A percentile compares a stretch with the other conserved stretches of the same genome.
Evolutionary conservation across 1,284 basidiomycete species (phyloP).

Genomic region (Gymnopus androsaceus): DNA sequence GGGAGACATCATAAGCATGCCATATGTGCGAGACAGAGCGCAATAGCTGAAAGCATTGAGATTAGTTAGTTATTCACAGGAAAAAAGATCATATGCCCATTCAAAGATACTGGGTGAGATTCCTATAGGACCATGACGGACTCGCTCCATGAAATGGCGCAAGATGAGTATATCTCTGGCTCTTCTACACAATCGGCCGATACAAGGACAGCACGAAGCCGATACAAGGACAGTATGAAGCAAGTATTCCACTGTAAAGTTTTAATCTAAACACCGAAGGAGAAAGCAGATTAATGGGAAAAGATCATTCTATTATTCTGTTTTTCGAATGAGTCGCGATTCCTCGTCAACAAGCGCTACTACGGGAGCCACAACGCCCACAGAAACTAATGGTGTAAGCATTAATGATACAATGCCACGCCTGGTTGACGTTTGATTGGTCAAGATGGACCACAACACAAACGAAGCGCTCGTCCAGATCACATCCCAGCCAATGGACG

Average conservation of each 20-base stretch:
- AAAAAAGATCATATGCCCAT: conserved; percentile 2
- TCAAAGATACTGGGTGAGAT: not conserved
- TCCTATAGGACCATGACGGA: not conserved
- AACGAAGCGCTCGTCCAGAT: conserved; percentile 56
- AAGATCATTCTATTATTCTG: not conserved
- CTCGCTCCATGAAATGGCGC: not conserved
- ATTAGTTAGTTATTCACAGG: not conserved
- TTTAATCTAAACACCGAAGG: too few relatives aligned
- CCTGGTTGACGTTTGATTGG: not conserved
- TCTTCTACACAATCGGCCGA: too few relatives aligned
- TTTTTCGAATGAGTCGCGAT: not conserved
- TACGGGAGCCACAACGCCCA: conserved; percentile 13
- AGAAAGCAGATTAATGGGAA: not conserved
- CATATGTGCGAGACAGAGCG: conserved; percentile 8
- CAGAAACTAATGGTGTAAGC: conserved; percentile 8
- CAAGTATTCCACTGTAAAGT: too few relatives aligned
- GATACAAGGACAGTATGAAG: too few relatives aligned
- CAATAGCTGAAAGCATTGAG: conserved; percentile 13
- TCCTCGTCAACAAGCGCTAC: not conserved
- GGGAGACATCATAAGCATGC: conserved; percentile 11
- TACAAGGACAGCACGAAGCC: too few relatives aligned
- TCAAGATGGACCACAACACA: conserved; percentile 33
- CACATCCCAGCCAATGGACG: conserved; percentile 67
- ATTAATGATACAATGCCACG: not conserved
- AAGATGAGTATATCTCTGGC: not conserved